A percentile compares a stretch with the other conserved stretches of the same genome.
Conservation (phyloP, 176 grass and related monocot species). For the Lolium multiflorum region DNA sequence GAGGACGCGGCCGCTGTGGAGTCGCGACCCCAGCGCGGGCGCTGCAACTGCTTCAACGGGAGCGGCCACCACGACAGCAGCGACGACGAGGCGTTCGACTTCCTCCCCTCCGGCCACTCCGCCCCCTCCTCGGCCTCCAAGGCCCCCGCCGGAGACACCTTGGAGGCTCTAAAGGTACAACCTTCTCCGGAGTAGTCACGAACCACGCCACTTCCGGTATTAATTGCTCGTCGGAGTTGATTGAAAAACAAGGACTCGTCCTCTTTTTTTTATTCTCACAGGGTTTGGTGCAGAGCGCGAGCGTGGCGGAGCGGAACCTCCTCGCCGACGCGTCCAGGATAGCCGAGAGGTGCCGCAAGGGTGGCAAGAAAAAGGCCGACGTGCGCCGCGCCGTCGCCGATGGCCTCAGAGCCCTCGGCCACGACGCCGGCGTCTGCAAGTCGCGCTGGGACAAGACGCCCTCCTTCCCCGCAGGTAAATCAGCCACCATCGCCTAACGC, state of each 20-base stretch:
- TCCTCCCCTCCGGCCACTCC: slow-evolving; percentile 49
- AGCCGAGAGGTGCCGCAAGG: slow-evolving; percentile 56
- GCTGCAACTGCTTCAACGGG: slow-evolving; percentile 92
- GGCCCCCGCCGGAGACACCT: slow-evolving; percentile 45
- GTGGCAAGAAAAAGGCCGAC: slow-evolving; percentile 52
- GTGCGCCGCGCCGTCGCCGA: slow-evolving; percentile 64
- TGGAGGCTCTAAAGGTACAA: slow-evolving; percentile 75
- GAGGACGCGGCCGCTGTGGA: slow-evolving; percentile 64
- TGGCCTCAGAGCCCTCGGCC: slow-evolving; percentile 70
- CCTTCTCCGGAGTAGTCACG: neutral
- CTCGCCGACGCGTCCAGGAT: slow-evolving; percentile 77
- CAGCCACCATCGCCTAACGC: too few relatives aligned
- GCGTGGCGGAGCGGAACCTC: slow-evolving; percentile 77
- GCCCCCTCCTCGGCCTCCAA: neutral
- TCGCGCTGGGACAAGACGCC: slow-evolving; percentile 79
- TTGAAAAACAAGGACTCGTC: neutral
- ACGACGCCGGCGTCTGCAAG: slow-evolving; percentile 84
- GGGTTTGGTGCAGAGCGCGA: slow-evolving; percentile 76
- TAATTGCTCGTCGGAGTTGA: slow-evolving; percentile 18
- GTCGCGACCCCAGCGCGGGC: slow-evolving; percentile 59
- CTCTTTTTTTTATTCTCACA: slow-evolving; percentile 33
- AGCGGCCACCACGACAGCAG: slow-evolving; percentile 64
- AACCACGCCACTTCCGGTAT: neutral
- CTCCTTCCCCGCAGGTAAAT: slow-evolving; percentile 66
- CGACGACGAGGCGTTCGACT: slow-evolving; percentile 74